These are phyloP conservation scores for Yarrowia divulgata DNA, from an alignment of 805 yeast species.

Conservation along the genomic window DNA sequence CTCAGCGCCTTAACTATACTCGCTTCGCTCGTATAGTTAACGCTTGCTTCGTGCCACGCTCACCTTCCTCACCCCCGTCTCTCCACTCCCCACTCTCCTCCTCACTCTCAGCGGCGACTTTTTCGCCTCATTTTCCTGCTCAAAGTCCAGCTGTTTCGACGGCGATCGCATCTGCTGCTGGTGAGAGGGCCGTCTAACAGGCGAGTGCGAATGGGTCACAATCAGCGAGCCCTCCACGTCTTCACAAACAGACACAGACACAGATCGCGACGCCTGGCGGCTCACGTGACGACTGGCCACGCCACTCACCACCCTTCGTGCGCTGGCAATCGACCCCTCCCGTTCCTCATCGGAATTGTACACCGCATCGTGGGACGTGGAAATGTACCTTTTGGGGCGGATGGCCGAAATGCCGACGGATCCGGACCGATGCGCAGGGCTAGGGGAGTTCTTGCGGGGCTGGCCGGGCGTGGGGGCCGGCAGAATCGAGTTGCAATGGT, in stretches of 20 bases:
- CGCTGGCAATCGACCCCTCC: constrained; percentile 10
- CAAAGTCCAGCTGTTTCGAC: constrained; percentile 25
- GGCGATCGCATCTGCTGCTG: constrained; percentile 35
- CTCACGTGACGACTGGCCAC: not conserved
- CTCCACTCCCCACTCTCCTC: constrained; percentile 3
- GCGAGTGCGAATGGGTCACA: constrained; percentile 30
- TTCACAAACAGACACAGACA: constrained; percentile 35
- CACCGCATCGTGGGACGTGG: constrained; percentile 43
- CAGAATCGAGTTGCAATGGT: constrained; percentile 75
- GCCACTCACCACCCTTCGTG: constrained; percentile 5
- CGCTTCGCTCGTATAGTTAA: not conserved
- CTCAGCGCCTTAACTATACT: no score
- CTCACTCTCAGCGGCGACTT: constrained; percentile 20
- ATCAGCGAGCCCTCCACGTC: constrained; percentile 37
- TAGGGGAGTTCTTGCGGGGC: constrained; percentile 69
- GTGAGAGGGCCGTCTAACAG: constrained; percentile 10
- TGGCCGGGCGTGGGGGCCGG: constrained; percentile 97
- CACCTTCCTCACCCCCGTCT: constrained; percentile 9
- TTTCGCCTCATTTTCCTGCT: constrained; percentile 24
- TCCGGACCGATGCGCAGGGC: constrained; percentile 40
- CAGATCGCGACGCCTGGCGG: constrained; percentile 11
- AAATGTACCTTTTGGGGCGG: constrained; percentile 33
- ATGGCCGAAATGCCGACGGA: constrained; percentile 12
- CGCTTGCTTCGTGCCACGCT: not conserved
- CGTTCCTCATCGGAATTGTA: constrained; percentile 35